A percentile compares a stretch with the other conserved stretches of the same genome.
phyloP scores from a whole-genome alignment of 371 early-diverging fungal species.

The Apophysomyces elegans region DNA sequence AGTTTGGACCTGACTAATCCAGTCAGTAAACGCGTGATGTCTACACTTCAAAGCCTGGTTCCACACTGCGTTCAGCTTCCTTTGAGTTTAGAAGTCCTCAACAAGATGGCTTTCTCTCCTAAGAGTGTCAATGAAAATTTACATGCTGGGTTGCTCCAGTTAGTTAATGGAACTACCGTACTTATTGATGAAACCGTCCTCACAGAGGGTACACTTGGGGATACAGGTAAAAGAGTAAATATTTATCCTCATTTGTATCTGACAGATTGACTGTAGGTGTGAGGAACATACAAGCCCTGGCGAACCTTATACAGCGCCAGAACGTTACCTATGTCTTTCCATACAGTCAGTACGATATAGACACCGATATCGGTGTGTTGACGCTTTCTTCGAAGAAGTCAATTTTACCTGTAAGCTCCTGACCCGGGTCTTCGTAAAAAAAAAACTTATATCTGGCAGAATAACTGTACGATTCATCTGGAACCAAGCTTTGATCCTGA shows the following conservation, averaged over 20 bases:
- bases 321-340: constrained; percentile 64
- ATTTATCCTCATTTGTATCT: neutral
- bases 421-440: neutral
- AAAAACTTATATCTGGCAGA: constrained; percentile 22
- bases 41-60: constrained; percentile 39
- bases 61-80: constrained; percentile 54
- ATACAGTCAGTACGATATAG: constrained; percentile 62
- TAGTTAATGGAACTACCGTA: constrained; percentile 58
- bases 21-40: constrained; percentile 19
- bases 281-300: constrained; percentile 62
- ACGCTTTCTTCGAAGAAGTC: constrained; percentile 59
- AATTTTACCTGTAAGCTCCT: constrained; percentile 58
- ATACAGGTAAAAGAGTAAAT: constrained; percentile 42
- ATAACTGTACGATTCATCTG: constrained; percentile 54
- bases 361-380: constrained; percentile 59
- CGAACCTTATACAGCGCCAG: constrained; percentile 57
- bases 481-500: constrained; percentile 24
- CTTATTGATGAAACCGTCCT: constrained; percentile 65
- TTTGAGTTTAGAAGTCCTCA: constrained; percentile 54
- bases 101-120: constrained; percentile 54
- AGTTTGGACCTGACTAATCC: constrained; percentile 22
- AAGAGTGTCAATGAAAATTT: constrained; percentile 54
- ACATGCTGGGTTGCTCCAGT: constrained; percentile 62
- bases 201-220: constrained; percentile 64
- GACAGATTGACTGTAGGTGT: constrained; percentile 43